phyloP scores from a whole-genome alignment of 257 asterid genomes.

The Echium plantagineum region DNA sequence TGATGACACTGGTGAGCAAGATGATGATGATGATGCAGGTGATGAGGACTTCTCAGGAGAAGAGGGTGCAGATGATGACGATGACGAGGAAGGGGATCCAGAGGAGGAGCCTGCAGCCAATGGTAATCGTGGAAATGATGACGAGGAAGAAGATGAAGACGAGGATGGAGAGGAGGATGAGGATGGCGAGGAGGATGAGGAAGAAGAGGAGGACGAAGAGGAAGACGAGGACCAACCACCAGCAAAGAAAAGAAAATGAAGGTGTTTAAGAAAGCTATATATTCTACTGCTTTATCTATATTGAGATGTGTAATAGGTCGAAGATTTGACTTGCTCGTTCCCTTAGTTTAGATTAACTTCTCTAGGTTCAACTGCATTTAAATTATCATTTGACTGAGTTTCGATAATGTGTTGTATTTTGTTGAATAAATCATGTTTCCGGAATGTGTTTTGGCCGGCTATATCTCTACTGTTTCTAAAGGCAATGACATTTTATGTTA shows the following conservation, averaged over 20 bases:
- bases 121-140: conserved; percentile 56
- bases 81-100: conserved; percentile 29
- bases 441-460: not conserved
- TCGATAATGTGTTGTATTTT: conserved; percentile 7
- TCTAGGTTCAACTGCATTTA: not conserved
- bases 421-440: not conserved
- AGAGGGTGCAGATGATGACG: conserved; percentile 52
- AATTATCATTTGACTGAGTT: not conserved
- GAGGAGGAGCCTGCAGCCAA: conserved; percentile 48
- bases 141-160: conserved; percentile 22
- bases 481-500: too few relatives aligned
- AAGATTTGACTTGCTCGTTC: not conserved
- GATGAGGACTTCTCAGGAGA: conserved; percentile 85
- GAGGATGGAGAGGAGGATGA: conserved; percentile 25
- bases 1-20: conserved; percentile 36
- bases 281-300: not conserved
- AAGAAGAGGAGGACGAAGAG: conserved; percentile 30
- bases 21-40: conserved; percentile 52
- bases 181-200: conserved; percentile 28
- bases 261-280: not conserved
- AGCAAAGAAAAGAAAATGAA: conserved; percentile 59
- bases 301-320: not conserved
- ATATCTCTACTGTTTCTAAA: not conserved
- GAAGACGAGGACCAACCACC: conserved; percentile 72
- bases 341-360: not conserved